Evolutionary conservation across 2,329 filamentous ascomycete species (phyloP).

Genomic region (Magnaporthales sp.): DNA sequence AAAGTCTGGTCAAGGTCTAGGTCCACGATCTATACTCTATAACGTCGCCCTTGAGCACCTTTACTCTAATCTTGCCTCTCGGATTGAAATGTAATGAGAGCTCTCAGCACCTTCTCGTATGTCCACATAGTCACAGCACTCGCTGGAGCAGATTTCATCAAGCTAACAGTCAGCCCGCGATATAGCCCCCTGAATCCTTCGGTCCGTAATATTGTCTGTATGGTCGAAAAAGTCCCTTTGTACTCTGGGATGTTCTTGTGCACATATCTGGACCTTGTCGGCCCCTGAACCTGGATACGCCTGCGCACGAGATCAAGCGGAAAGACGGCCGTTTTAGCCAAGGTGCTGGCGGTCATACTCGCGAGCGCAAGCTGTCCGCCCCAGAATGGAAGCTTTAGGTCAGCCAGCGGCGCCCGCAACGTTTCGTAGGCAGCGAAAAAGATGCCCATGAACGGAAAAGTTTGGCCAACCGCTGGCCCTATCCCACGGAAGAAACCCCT

Average conservation of each 20-base stretch:
- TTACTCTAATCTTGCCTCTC: conserved; percentile 9
- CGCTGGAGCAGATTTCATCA: conserved; percentile 89
- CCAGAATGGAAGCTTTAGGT: conserved; percentile 47
- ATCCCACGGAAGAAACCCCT: conserved; percentile 84
- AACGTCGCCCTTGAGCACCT: not conserved
- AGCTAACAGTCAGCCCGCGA: conserved; percentile 75
- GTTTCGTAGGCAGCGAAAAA: conserved; percentile 90
- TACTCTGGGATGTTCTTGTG: conserved; percentile 87
- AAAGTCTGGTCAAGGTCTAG: not conserved
- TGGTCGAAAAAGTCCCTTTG: conserved; percentile 54
- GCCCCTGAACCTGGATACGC: conserved; percentile 89
- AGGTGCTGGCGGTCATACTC: conserved; percentile 68
- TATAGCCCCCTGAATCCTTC: conserved; percentile 81
- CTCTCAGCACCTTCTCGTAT: conserved; percentile 67
- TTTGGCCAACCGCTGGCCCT: conserved; percentile 72
- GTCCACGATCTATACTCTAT: not conserved
- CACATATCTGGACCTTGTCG: conserved; percentile 69
- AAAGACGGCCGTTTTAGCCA: conserved; percentile 85
- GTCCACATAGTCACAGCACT: conserved; percentile 93
- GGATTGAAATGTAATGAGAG: conserved; percentile 37
- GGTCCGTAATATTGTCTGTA: conserved; percentile 56
- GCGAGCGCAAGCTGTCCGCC: conserved; percentile 78
- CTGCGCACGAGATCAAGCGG: conserved; percentile 90
- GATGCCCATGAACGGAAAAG: conserved; percentile 92
- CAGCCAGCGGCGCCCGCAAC: conserved; percentile 51